Evolutionary conservation across 1,139 yeast genomes (phyloP), one percentile per base, ranked within the genome.

Genomic region (Saccharomyces hybrid): DNA sequence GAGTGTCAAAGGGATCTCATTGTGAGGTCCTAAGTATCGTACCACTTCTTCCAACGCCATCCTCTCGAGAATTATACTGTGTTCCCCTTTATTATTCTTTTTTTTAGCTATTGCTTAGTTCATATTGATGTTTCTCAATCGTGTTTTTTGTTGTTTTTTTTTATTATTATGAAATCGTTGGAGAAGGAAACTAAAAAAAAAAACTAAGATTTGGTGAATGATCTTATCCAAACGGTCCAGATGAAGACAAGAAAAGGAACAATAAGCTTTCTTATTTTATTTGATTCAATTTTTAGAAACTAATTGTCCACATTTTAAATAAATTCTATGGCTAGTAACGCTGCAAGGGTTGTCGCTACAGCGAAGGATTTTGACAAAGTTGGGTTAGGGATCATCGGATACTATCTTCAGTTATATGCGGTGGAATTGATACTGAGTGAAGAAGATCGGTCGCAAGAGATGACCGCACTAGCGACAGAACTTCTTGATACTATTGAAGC

Each of bases 361-460:
- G 62, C 65, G n/a, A 50, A 51, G 2, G 67, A 65, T 52, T 62
- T 65, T 48, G 67, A 63, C 48, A 51, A 49, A 9, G 58, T 60
- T 16, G 66, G 66, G 7, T 46, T 65, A 42, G 59, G 54, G 3
- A 59, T 66, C 11, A 57, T 67, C 11, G 61, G 66, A n/a, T 69
- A 69, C 48, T 68, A 69, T 54, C 42, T 67, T 51, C 57, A 65
- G 52, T 53, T 69, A 34, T 66, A 63, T 52, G 61, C 61, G 1
- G 68, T 68, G 3, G 70, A 67, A 57, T 48, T 57, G 47, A 57
- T 68, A 2, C 52, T 69, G 41, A 52, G 50, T 14, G 54, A 57
- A 28, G 50, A 55, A 27, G 61, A 59, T 25, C 55, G 67, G 28
- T 52, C 62, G 3, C 59, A 57, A 38, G 69, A 60, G 41, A 52